Conservation (phyloP, 169 alveolate species). For the Plasmodium fragile region DNA sequence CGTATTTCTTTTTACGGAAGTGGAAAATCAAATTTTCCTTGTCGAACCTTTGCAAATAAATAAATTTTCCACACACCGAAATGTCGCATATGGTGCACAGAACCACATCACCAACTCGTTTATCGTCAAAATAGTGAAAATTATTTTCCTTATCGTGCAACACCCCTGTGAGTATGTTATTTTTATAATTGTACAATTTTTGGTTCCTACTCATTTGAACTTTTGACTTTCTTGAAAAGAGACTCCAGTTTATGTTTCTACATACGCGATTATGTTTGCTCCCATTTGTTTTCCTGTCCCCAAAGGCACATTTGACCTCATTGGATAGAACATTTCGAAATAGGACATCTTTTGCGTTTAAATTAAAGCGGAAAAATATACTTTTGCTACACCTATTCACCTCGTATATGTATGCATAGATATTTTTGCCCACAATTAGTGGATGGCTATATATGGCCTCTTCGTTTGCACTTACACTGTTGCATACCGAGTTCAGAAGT, state of each 20-base stretch:
- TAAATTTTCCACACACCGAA: conserved; percentile 65
- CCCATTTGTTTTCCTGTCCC: conserved; percentile 7
- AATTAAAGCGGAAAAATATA: conserved; percentile 57
- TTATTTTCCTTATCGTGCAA: conserved; percentile 71
- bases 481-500: conserved; percentile 36
- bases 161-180: conserved; percentile 57
- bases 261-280: conserved; percentile 17
- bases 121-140: conserved; percentile 66
- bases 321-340: conserved; percentile 37
- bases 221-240: conserved; percentile 9
- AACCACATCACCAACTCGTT: conserved; percentile 64
- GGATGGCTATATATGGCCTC: conserved; percentile 54
- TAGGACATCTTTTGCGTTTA: conserved; percentile 44
- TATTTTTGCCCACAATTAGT: conserved; percentile 29
- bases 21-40: conserved; percentile 41
- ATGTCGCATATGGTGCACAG: conserved; percentile 53
- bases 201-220: conserved; percentile 8
- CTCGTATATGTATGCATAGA: conserved; percentile 70
- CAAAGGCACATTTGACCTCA: neutral
- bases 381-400: conserved; percentile 36
- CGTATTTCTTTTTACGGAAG: conserved; percentile 59
- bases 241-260: conserved; percentile 18
- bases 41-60: conserved; percentile 58
- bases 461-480: conserved; percentile 31
- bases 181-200: conserved; percentile 60